These are phyloP conservation scores for Colletotrichum trifolii DNA, from an alignment of 2,329 filamentous ascomycete genomes.

Conservation along the genomic window DNA sequence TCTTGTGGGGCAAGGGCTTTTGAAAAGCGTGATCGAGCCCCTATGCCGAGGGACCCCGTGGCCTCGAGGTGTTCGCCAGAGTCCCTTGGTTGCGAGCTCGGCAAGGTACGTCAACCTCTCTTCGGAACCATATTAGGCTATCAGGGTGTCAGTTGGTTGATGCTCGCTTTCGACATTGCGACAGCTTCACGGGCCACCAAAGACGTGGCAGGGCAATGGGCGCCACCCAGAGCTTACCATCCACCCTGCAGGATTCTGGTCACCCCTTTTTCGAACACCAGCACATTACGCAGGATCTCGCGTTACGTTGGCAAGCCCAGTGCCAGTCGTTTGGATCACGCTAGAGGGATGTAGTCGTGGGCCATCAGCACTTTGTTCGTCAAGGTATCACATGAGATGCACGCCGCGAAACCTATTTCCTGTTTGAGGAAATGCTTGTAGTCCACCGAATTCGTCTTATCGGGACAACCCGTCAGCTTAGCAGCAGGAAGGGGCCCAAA, in stretches of 20 bases:
- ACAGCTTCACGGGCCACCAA: too few relatives aligned
- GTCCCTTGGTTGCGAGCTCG: too few relatives aligned
- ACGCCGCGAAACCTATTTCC: not conserved
- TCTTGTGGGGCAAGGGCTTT: too few relatives aligned
- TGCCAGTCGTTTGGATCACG: conserved; percentile 31
- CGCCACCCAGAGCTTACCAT: not conserved
- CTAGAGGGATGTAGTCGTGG: not conserved
- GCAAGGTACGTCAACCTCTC: too few relatives aligned
- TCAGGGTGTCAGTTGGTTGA: too few relatives aligned
- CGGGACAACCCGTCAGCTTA: conserved; percentile 26
- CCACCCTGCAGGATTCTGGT: conserved; percentile 8
- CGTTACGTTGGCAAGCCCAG: conserved; percentile 20
- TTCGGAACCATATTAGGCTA: too few relatives aligned
- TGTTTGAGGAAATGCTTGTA: not conserved
- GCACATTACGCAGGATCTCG: not conserved
- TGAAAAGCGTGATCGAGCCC: too few relatives aligned
- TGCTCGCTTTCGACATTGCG: too few relatives aligned
- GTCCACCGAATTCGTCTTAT: not conserved
- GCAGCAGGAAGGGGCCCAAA: not conserved
- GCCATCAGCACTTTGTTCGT: conserved; percentile 12
- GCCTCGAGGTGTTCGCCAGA: too few relatives aligned
- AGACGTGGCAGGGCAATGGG: too few relatives aligned
- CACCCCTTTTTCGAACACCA: conserved; percentile 3
- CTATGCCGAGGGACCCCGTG: too few relatives aligned
- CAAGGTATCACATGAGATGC: not conserved